phyloP scores from a whole-genome alignment of 2,329 filamentous ascomycete genomes.

The Simplicillium sp. region DNA sequence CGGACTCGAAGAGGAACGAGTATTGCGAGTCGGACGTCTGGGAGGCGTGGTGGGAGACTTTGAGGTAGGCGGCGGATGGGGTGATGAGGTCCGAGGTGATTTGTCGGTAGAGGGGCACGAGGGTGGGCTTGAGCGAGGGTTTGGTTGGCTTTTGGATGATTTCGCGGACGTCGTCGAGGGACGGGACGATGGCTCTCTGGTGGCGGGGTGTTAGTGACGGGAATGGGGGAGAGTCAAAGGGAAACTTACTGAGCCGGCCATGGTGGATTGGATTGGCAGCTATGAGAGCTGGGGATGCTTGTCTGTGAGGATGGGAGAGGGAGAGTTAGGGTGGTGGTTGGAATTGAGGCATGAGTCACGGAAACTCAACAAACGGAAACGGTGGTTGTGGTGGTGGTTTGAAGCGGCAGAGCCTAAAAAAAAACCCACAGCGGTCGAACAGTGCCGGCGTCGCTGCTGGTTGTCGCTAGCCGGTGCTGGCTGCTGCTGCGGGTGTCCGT shows the following conservation, averaged over 20 bases:
- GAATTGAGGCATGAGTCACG: too few relatives aligned
- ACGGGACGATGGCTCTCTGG: slow-evolving; percentile 32
- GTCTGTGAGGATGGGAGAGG: too few relatives aligned
- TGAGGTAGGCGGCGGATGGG: slow-evolving; percentile 90
- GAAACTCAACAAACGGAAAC: too few relatives aligned
- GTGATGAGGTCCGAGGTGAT: slow-evolving; percentile 90
- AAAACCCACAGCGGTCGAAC: too few relatives aligned
- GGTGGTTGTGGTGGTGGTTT: too few relatives aligned
- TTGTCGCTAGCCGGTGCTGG: too few relatives aligned
- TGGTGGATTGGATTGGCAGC: slow-evolving; percentile 6
- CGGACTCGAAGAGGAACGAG: slow-evolving; percentile 94
- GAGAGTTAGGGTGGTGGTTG: too few relatives aligned
- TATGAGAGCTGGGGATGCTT: too few relatives aligned
- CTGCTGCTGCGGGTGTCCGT: too few relatives aligned
- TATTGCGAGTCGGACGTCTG: slow-evolving; percentile 48
- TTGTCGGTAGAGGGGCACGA: slow-evolving; percentile 74
- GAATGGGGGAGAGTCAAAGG: background rate
- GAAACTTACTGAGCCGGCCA: slow-evolving; percentile 19
- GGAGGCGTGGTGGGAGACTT: slow-evolving; percentile 63
- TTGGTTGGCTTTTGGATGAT: slow-evolving; percentile 27
- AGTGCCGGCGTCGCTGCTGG: too few relatives aligned
- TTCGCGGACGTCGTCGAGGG: slow-evolving; percentile 34
- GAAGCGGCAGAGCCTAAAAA: too few relatives aligned
- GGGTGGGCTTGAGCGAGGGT: slow-evolving; percentile 42
- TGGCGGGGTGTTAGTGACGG: background rate